phyloP scores from a whole-genome alignment of 495 filamentous ascomycete species.

The Daldinia concentrica region DNA sequence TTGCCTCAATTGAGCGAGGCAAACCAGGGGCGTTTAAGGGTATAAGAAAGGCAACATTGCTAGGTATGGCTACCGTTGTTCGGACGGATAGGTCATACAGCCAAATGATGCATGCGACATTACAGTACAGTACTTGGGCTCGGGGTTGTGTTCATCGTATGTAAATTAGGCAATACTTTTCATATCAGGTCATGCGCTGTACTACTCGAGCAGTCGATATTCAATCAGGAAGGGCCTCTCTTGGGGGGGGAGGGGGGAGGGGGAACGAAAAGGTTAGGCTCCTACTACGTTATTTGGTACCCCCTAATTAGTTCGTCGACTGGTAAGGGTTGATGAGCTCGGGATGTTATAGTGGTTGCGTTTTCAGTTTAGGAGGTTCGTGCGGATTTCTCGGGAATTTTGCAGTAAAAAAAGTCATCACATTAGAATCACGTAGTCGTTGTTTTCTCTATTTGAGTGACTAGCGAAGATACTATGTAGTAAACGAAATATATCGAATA shows the following conservation, averaged over 20 bases:
- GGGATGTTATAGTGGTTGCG: conserved; percentile 24
- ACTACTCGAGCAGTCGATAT: conserved; percentile 30
- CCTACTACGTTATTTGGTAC: conserved; percentile 29
- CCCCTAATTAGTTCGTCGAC: conserved; percentile 37
- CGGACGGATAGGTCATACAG: conserved; percentile 10
- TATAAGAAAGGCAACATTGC: conserved; percentile 34
- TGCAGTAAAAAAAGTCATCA: conserved; percentile 45
- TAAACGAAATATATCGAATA: no score
- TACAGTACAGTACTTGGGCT: conserved; percentile 36
- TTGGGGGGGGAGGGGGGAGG: not conserved
- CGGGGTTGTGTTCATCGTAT: conserved; percentile 39
- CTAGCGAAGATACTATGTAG: no score
- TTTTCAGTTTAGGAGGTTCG: conserved; percentile 32
- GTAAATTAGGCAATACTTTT: conserved; percentile 45
- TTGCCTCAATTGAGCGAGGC: conserved; percentile 16
- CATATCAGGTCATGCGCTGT: conserved; percentile 23
- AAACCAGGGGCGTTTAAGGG: conserved; percentile 36
- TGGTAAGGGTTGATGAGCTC: conserved; percentile 23
- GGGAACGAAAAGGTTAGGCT: conserved; percentile 28
- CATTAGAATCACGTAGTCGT: not conserved
- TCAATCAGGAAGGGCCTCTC: conserved; percentile 18
- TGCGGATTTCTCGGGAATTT: conserved; percentile 39
- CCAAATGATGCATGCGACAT: conserved; percentile 27
- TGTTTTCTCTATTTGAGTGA: not conserved
- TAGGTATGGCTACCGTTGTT: conserved; percentile 12